phyloP scores from a whole-genome alignment of 225 moss, liverwort and hornwort genomes.

The Bryoerythrophyllum caledonicum region DNA sequence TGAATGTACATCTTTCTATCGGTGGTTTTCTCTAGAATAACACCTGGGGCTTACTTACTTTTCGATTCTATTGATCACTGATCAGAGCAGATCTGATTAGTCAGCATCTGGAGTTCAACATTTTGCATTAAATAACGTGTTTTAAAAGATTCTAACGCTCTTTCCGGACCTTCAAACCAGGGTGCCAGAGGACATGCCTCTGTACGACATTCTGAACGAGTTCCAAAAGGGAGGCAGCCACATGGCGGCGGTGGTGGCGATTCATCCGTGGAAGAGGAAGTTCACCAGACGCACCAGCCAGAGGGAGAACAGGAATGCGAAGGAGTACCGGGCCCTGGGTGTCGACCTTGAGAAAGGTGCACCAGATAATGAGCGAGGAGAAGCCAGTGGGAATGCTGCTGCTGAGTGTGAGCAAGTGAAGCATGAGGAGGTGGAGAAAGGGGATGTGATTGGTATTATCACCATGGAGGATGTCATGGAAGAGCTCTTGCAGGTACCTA shows the following conservation, averaged over 20 bases:
- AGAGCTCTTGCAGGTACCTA: slow-evolving; percentile 60
- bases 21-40: background rate
- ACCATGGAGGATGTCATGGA: slow-evolving; percentile 79
- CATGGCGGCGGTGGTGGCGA: slow-evolving; percentile 48
- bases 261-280: slow-evolving; percentile 21
- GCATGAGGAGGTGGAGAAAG: slow-evolving; percentile 35
- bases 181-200: slow-evolving; percentile 46
- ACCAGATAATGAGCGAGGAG: slow-evolving; percentile 7
- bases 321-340: slow-evolving; percentile 29
- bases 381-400: slow-evolving; percentile 16
- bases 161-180: slow-evolving; percentile 19
- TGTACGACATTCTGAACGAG: slow-evolving; percentile 53
- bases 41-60: background rate
- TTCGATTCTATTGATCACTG: background rate
- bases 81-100: slow-evolving; percentile 12
- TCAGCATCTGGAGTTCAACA: background rate
- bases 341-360: slow-evolving; percentile 39
- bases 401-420: slow-evolving; percentile 20
- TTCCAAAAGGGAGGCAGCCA: slow-evolving; percentile 58
- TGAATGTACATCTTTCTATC: slow-evolving; percentile 2
- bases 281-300: slow-evolving; percentile 9
- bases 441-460: slow-evolving; percentile 63
- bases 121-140: background rate
- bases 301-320: slow-evolving; percentile 36
- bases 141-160: background rate